Base-by-base conservation (phyloP, 176 grass and related monocot genomes). In the Puya raimondii region DNA sequence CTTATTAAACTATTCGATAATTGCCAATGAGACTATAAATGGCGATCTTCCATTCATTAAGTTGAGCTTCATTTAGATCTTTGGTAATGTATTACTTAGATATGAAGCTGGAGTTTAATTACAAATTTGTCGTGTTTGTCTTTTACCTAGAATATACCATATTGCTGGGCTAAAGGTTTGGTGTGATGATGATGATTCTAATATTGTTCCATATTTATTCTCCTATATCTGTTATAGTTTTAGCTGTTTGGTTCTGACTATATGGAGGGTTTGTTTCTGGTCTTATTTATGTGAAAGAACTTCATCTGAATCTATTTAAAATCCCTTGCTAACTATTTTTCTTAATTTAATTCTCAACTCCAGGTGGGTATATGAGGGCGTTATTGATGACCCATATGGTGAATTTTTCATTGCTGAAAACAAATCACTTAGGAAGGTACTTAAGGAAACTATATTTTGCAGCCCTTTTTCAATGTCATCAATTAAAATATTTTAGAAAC, bases 351-450 rank as follows among this genome's bases (percentile, higher is more conserved):
- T 22, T 6, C 65, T 47, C 64, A 66, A 81, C 80, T 74, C 75
- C 72, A 99, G 94, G 79, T 99, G 89, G 94, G 89, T 99, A 48
- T 99, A 99, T 78, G 94, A 99, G 73, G 94, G 94, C 61, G 75
- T 99, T 56, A 93, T 99, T 70, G 94, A 99, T 75, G 94, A 99
- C 42, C 94, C 94, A 79, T 93, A 99, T 17, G 78, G 89, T 58
- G 94, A 99, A 99, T 99, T 99, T 80, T 99, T 99, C 85, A 93
- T 99, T 78, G 86, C 80, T 82, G 94, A 99, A 92, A 99, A 99
- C 78, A 99, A 99, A 85, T 90, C 82, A 59, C 74, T 99, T 73
- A 82, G 81, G 59, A 99, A 99, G 89, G 94, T 99, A 86, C 25
- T 72, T 11, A 66, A 49, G 42, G 7, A 49, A 7, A 13, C 33